Evolutionary conservation across 2,329 filamentous ascomycete species (phyloP).

Genomic region (Cladophialophora exuberans): DNA sequence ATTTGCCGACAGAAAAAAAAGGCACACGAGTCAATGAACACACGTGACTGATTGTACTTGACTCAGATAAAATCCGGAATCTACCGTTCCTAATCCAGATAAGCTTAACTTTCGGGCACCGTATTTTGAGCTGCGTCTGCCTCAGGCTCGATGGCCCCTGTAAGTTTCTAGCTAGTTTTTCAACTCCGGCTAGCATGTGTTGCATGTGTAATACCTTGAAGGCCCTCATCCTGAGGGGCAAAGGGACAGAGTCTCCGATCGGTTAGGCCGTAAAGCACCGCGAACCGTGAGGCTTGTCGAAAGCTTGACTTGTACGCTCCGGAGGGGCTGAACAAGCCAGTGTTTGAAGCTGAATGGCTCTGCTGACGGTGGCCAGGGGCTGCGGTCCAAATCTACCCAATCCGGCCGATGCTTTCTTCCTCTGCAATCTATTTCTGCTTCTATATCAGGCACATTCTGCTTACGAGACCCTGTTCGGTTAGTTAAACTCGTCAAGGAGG

Average conservation of each 20-base stretch:
- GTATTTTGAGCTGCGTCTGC: neutral
- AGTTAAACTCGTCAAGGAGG: neutral
- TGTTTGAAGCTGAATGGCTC: slow-evolving; percentile 9
- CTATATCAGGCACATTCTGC: slow-evolving; percentile 22
- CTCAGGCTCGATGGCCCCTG: neutral
- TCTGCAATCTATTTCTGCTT: slow-evolving; percentile 18
- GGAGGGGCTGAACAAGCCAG: neutral
- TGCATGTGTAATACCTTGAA: no score
- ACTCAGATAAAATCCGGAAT: neutral
- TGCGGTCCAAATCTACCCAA: slow-evolving; percentile 11
- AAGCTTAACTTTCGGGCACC: slow-evolving; percentile 2
- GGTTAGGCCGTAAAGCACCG: no score
- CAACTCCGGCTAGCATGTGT: neutral
- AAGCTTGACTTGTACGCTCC: slow-evolving; percentile 6
- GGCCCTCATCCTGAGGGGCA: no score
- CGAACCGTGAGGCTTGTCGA: slow-evolving; percentile 12
- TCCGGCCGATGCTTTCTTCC: slow-evolving; percentile 1
- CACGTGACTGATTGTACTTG: neutral
- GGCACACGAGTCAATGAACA: neutral
- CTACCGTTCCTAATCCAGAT: no score
- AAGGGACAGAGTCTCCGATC: no score
- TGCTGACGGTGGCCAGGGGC: slow-evolving; percentile 18
- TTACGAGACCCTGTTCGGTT: slow-evolving; percentile 16
- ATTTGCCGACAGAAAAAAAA: neutral
- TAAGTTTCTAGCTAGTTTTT: neutral